Percentiles rank a stretch among this genome's conserved stretches.
Evolutionary conservation across 2,329 filamentous ascomycete genomes (phyloP).

Genomic region (Coleophoma crateriformis): DNA sequence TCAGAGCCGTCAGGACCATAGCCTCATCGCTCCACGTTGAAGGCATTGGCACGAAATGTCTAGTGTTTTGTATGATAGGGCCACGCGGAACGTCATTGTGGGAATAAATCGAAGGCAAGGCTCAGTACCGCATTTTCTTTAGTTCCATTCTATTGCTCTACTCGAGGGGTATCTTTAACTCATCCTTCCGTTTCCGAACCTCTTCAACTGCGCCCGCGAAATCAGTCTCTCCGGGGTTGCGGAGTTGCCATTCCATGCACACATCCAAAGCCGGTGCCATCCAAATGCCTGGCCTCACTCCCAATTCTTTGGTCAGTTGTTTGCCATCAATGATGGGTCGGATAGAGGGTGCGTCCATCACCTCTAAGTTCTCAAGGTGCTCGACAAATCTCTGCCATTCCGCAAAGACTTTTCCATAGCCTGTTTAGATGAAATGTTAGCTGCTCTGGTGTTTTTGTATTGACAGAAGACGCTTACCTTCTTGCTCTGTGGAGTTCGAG

Average conservation of each 20-base stretch:
- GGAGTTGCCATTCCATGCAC: slow-evolving; percentile 82
- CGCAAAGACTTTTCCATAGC: slow-evolving; percentile 32
- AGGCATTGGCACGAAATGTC: no score
- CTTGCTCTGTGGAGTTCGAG: slow-evolving; percentile 28
- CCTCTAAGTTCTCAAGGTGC: slow-evolving; percentile 44
- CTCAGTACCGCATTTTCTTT: no score
- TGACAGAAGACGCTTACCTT: slow-evolving; percentile 1
- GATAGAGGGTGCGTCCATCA: slow-evolving; percentile 52
- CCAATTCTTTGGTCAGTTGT: slow-evolving; percentile 60
- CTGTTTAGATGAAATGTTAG: neutral
- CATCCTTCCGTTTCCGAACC: slow-evolving; percentile 33
- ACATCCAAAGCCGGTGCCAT: slow-evolving; percentile 73
- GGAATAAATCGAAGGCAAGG: no score
- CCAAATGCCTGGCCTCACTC: slow-evolving; percentile 76
- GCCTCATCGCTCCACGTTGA: no score
- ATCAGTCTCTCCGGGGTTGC: slow-evolving; percentile 65
- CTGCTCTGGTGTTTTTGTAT: no score
- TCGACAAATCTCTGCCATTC: slow-evolving; percentile 52
- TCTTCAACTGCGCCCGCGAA: slow-evolving; percentile 52
- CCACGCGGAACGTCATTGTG: no score
- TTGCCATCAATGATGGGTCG: slow-evolving; percentile 70
- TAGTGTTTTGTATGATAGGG: no score
- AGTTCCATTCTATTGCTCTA: neutral
- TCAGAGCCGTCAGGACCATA: no score
- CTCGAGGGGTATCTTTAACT: slow-evolving; percentile 21